Evolutionary conservation across 1,139 yeast species (phyloP), one percentile per base, ranked within the genome.

Genomic region (Zygoascus sp.): DNA sequence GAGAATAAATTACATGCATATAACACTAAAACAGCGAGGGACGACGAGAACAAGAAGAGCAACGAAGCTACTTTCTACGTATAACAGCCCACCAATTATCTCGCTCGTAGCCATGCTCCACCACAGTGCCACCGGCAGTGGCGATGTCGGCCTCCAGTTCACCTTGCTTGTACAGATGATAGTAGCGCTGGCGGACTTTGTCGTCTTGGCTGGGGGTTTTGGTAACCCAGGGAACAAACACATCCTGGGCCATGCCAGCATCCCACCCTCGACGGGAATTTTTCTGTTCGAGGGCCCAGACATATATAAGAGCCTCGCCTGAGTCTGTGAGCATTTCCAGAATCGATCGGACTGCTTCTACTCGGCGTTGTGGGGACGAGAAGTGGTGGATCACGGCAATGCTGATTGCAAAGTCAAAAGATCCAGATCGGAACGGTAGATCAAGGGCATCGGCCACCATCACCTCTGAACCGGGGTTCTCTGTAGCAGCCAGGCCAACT

Each of bases 351-450:
- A 92, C 81, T 0, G 96, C 97, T 20, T 76, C 77, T 0, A 84
- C 65, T 47, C 98, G 74, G 58, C 98, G 75, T 52, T 80, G 83
- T 19, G 76, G 77, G 0, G 95, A 87, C n/a, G 95, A 77, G 68
- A 94, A 89, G 64, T 92, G 98, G 61, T 92, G 98, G 16, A 92
- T 83, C 13, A 94, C 98, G 0, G 98, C 98, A 45, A 92, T 90
- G 10, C 95, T 84, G 27, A 94, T 85, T 3, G 95, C 97, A 71
- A 92, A 92, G 59, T 92, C 97, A 66, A 86, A 83, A 2, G 72
- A 65, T 13, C 65, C 56, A 27, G 71, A 65, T 1, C 72, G 72
- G 64, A 83, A 94, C 7, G 96, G 96, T 50, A 86, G 67, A 27
- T 64, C 60, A 50, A 88, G 68, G 1, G 94, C 95, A 64, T 89